A percentile compares a stretch with the other conserved stretches of the same genome.
These are phyloP conservation scores for Cutaneotrichosporon cyanovorans DNA, from an alignment of 1,284 basidiomycete genomes.

Conservation along the genomic window DNA sequence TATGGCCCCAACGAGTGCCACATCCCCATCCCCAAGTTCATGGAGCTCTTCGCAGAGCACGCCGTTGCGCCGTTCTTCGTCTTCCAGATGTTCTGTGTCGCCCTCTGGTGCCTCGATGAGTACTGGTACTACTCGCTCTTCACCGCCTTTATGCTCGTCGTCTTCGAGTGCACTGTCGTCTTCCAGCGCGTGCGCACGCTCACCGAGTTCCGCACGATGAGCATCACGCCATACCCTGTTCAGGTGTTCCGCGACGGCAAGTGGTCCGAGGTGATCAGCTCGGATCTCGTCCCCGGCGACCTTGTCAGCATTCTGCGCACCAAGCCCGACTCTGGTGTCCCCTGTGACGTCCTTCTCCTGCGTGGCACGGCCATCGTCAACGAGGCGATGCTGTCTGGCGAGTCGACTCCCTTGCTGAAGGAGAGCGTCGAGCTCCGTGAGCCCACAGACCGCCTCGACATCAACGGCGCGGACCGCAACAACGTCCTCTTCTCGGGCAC, in stretches of 20 bases:
- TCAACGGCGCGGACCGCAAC: constrained; percentile 77
- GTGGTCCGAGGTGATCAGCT: constrained; percentile 72
- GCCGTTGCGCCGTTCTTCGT: constrained; percentile 93
- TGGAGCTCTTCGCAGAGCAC: constrained; percentile 80
- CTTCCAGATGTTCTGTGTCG: constrained; percentile 92
- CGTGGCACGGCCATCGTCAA: constrained; percentile 89
- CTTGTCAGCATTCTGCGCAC: constrained; percentile 72
- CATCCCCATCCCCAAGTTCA: constrained; percentile 87
- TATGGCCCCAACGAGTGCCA: constrained; percentile 92
- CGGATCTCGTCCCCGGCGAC: constrained; percentile 82
- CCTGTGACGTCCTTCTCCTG: constrained; percentile 81
- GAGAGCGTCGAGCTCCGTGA: constrained; percentile 85
- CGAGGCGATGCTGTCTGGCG: constrained; percentile 94
- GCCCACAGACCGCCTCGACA: constrained; percentile 63
- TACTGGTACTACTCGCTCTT: constrained; percentile 98
- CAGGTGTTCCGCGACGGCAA: constrained; percentile 68
- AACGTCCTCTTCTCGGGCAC: constrained; percentile 88
- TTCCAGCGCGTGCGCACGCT: constrained; percentile 88
- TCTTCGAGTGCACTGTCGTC: constrained; percentile 95
- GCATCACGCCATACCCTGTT: constrained; percentile 78
- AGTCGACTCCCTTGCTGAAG: constrained; percentile 89
- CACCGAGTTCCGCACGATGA: constrained; percentile 92
- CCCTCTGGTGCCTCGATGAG: constrained; percentile 90
- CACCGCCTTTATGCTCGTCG: constrained; percentile 91
- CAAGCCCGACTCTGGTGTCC: constrained; percentile 74